These are phyloP conservation scores for Boletales sp. DNA, from an alignment of 768 basidiomycete species.

Conservation along the genomic window DNA sequence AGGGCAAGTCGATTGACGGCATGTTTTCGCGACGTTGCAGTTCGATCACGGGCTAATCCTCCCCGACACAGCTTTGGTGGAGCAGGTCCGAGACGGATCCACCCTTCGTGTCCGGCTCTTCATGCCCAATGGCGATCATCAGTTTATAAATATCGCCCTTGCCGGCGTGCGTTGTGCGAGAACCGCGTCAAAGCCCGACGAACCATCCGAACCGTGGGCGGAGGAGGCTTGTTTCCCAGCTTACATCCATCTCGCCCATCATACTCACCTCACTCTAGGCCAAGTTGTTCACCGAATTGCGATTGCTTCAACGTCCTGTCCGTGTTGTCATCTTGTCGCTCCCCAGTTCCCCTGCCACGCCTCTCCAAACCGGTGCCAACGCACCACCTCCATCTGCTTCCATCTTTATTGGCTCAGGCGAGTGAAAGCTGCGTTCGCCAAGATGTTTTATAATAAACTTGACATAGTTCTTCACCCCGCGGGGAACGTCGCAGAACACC, in stretches of 20 bases:
- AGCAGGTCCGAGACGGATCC: conserved; percentile 90
- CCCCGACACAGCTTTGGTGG: conserved; percentile 68
- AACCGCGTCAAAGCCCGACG: conserved; percentile 66
- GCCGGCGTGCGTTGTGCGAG: conserved; percentile 80
- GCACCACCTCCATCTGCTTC: conserved; percentile 64
- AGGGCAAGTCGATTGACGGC: conserved; percentile 90
- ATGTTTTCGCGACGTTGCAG: conserved; percentile 9
- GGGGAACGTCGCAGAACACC: conserved; percentile 90
- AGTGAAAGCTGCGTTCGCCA: conserved; percentile 19
- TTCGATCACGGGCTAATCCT: conserved; percentile 6
- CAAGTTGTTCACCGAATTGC: conserved; percentile 90
- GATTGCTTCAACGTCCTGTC: conserved; percentile 75
- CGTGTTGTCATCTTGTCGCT: conserved; percentile 76
- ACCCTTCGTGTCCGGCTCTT: conserved; percentile 85
- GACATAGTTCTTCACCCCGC: conserved; percentile 77
- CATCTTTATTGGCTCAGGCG: conserved; percentile 86
- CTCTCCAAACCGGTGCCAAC: conserved; percentile 64
- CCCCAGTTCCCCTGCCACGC: conserved; percentile 73
- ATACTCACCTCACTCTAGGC: conserved; percentile 49
- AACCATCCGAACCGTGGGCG: conserved; percentile 76
- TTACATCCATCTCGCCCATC: background rate
- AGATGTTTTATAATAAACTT: background rate
- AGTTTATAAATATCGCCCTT: conserved; percentile 80
- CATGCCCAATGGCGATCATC: conserved; percentile 86
- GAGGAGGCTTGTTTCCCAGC: conserved; percentile 67